phyloP scores from a whole-genome alignment of 2,329 filamentous ascomycete species.

The Colletotrichum tofieldiae region DNA sequence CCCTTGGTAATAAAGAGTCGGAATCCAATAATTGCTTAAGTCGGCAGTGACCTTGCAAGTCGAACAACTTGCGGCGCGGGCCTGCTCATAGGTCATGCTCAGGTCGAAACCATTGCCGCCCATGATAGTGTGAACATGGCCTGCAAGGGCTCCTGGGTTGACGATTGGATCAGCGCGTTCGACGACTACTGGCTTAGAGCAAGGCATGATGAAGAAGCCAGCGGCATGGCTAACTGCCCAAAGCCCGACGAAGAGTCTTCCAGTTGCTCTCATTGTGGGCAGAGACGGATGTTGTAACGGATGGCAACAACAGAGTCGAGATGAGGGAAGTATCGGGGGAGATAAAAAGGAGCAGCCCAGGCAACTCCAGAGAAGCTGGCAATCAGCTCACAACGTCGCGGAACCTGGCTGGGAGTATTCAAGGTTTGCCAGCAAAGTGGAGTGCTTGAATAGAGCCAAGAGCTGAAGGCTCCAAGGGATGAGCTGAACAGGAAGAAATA shows the following conservation, averaged over 20 bases:
- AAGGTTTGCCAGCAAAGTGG: background rate
- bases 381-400: background rate
- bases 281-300: background rate
- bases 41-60: constrained; percentile 76
- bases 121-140: constrained; percentile 74
- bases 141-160: constrained; percentile 65
- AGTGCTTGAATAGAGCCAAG: background rate
- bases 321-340: background rate
- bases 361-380: background rate
- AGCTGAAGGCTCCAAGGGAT: background rate
- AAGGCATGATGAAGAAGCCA: constrained; percentile 43
- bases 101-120: constrained; percentile 75
- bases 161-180: constrained; percentile 74
- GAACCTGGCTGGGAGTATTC: background rate
- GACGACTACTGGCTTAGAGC: constrained; percentile 41
- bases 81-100: constrained; percentile 66
- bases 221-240: constrained; percentile 16
- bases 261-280: constrained; percentile 20
- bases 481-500: background rate
- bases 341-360: background rate
- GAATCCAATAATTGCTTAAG: constrained; percentile 79
- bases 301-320: background rate
- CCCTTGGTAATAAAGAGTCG: constrained; percentile 66
- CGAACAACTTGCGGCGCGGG: constrained; percentile 72
- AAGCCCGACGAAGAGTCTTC: constrained; percentile 11